Evolutionary conservation across 345 rosid genomes (phyloP).

Genomic region (Corchorus capsularis): DNA sequence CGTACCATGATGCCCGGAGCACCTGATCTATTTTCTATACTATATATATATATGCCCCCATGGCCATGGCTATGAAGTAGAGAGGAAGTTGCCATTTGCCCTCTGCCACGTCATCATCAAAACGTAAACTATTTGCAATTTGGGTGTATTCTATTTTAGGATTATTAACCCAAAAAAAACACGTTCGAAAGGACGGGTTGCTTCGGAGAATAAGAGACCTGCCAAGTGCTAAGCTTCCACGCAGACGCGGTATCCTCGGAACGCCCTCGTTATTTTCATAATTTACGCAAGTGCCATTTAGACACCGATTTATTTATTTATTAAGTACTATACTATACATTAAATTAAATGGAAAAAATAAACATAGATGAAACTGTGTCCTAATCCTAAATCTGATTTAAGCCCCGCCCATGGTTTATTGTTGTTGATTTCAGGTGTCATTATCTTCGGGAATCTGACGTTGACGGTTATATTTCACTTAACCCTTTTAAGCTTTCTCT

Average conservation of each 20-base stretch:
- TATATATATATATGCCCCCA: background rate
- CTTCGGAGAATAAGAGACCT: constrained; percentile 3
- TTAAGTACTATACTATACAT: too few relatives aligned
- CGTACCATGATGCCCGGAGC: background rate
- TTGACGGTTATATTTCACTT: background rate
- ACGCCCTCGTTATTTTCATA: background rate
- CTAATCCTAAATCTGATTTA: too few relatives aligned
- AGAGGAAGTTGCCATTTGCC: background rate
- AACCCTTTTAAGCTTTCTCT: background rate
- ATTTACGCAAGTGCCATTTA: constrained; percentile 18
- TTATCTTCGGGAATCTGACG: too few relatives aligned
- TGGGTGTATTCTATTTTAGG: background rate
- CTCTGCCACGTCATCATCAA: constrained; percentile 3
- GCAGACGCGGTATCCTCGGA: background rate
- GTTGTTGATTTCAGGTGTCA: background rate
- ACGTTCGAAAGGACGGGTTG: background rate
- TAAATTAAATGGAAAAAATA: too few relatives aligned
- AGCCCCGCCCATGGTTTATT: constrained; percentile 8
- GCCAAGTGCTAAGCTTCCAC: constrained; percentile 1
- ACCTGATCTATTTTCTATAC: background rate
- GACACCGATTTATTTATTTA: background rate
- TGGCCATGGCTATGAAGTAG: too few relatives aligned
- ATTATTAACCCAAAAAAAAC: background rate
- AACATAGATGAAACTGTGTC: background rate
- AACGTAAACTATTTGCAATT: too few relatives aligned